Percentiles rank a stretch among this genome's conserved stretches.
These are phyloP conservation scores for Neopestalotiopsis sp. DNA, from an alignment of 2,329 filamentous ascomycete species.

Conservation along the genomic window DNA sequence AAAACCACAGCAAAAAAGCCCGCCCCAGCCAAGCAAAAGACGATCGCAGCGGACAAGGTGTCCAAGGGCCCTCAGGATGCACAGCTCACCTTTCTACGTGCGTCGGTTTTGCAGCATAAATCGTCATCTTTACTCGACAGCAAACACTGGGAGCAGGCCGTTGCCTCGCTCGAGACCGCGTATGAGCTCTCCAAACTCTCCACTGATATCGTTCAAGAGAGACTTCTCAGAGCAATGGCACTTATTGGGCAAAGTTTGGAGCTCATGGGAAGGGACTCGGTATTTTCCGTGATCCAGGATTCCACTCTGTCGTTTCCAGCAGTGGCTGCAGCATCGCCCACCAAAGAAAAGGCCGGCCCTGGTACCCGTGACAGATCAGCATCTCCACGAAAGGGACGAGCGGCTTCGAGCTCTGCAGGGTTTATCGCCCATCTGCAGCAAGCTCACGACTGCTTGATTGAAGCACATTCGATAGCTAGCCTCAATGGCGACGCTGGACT, in stretches of 20 bases:
- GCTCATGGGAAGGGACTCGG: conserved; percentile 77
- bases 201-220: conserved; percentile 49
- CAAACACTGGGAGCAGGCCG: conserved; percentile 63
- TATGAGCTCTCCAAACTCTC: conserved; percentile 48
- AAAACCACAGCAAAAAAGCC: conserved; percentile 33
- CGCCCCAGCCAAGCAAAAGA: conserved; percentile 27
- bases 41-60: conserved; percentile 19
- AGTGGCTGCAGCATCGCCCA: conserved; percentile 47
- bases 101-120: conserved; percentile 45
- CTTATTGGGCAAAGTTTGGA: conserved; percentile 72
- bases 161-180: conserved; percentile 57
- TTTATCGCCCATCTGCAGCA: conserved; percentile 67
- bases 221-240: conserved; percentile 70
- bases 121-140: conserved; percentile 52
- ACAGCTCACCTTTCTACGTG: conserved; percentile 42
- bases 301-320: conserved; percentile 89
- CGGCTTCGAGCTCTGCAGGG: conserved; percentile 35
- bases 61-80: conserved; percentile 33
- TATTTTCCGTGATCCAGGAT: conserved; percentile 89
- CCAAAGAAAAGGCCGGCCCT: conserved; percentile 45
- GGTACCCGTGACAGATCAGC: conserved; percentile 35
- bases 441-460: conserved; percentile 69
- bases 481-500: conserved; percentile 60
- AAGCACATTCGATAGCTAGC: conserved; percentile 64
- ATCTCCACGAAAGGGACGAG: conserved; percentile 38